A percentile compares a stretch with the other conserved stretches of the same genome.
phyloP scores from a whole-genome alignment of 345 rosid species.

The Dipteronia sinensis region DNA sequence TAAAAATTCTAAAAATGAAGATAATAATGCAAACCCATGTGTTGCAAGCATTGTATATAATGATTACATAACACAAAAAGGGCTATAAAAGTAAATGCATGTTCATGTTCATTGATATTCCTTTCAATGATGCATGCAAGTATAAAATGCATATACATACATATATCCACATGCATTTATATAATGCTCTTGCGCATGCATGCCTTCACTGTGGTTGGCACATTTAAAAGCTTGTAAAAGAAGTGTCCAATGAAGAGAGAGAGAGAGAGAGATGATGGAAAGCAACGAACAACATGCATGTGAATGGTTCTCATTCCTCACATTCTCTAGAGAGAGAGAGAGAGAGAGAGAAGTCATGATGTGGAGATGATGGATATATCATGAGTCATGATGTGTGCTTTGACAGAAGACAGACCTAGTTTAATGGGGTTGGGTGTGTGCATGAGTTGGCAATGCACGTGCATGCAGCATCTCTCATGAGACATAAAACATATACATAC shows the following conservation, averaged over 20 bases:
- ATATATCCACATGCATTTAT: background rate
- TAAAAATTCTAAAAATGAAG: slow-evolving; percentile 2
- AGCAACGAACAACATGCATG: background rate
- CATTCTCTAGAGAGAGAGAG: background rate
- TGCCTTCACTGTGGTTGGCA: slow-evolving; percentile 1
- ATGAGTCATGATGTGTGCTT: slow-evolving; percentile 23
- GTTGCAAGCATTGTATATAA: background rate
- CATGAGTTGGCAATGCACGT: slow-evolving; percentile 60
- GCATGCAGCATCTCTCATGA: slow-evolving; percentile 28
- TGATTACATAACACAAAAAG: background rate
- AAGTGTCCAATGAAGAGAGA: slow-evolving; percentile 1
- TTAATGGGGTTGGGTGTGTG: slow-evolving; percentile 21
- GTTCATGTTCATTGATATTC: background rate
- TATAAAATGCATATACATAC: background rate
- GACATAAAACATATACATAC: background rate
- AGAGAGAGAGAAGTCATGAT: background rate
- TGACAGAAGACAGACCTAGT: slow-evolving; percentile 23
- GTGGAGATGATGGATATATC: background rate
- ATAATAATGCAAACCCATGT: background rate
- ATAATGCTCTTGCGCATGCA: background rate
- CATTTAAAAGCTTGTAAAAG: background rate
- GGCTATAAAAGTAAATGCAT: slow-evolving; percentile 7
- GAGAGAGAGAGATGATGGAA: slow-evolving; percentile 6
- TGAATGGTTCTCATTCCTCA: background rate
- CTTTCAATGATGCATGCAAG: background rate